Evolutionary conservation across 78 protist species (phyloP), one percentile per base, ranked within the genome.

Genomic region (Cavenderia fasciculata): DNA sequence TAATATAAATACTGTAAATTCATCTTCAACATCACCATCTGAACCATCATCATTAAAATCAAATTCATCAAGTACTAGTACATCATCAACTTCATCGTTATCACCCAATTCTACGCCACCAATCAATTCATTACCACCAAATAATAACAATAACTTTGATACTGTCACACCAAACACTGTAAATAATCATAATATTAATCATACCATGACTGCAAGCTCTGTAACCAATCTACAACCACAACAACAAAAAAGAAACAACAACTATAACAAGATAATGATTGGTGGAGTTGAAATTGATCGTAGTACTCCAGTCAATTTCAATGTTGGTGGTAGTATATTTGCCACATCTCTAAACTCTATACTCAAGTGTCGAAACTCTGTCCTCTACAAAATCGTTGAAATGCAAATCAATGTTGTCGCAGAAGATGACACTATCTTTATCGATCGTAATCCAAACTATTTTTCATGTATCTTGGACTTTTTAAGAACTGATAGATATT

Each of bases 321-420:
- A 82, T 68, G 90, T 82, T 16, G 90, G 90, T 41, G 90, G 90
- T 33, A 82, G 79, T 4, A 25, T 82, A 25, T 82, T 68, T 68
- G 90, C 90, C 16, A 68, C 78, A 1, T 27, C 49, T 66, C 10
- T 82, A 8, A 47, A 40, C 27, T 68, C 90, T 0, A 21, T 82
- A 21, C 10, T 74, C 12, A 40, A 29, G 18, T 49, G 51, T 41
- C 62, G 40, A 69, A 33, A 29, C 10, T 38, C 66, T 19, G n/a
- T 82, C n/a, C 59, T 82, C 11, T 82, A 18, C 59, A 65, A 68
- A 41, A 57, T 82, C 19, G 78, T 82, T 1, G 90, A 82, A 44
- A 19, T 82, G 27, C 90, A 82, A 68, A 82, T 82, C 14, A 41
- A 82, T n/a, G 40, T 62, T 10, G 21, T 82, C 1, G 27, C 51